phyloP scores from a whole-genome alignment of 2,329 filamentous ascomycete genomes.

The Neopestalotiopsis sp. region DNA sequence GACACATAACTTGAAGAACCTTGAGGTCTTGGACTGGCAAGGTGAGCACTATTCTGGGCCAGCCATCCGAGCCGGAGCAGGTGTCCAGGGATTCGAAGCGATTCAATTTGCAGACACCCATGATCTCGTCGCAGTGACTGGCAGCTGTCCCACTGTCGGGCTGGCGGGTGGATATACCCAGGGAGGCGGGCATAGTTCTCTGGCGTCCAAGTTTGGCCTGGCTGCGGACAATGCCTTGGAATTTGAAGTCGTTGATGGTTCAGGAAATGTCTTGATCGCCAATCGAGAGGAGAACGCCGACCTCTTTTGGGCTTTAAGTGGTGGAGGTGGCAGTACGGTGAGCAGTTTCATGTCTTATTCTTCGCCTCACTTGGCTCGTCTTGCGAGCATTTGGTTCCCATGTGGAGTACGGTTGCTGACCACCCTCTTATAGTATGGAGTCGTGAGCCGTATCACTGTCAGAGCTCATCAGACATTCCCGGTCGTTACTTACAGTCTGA shows the following conservation, averaged over 20 bases:
- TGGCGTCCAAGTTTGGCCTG: slow-evolving; percentile 45
- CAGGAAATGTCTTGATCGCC: slow-evolving; percentile 39
- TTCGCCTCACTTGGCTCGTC: no score
- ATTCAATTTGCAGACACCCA: slow-evolving; percentile 20
- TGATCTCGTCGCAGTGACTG: slow-evolving; percentile 44
- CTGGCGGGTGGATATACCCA: slow-evolving; percentile 53
- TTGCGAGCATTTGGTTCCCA: no score
- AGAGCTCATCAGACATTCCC: slow-evolving; percentile 42
- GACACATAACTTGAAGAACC: slow-evolving; percentile 38
- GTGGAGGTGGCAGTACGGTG: slow-evolving; percentile 51
- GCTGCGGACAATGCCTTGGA: slow-evolving; percentile 49
- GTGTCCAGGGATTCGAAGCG: slow-evolving; percentile 29
- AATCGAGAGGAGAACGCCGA: slow-evolving; percentile 48
- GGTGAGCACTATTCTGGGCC: slow-evolving; percentile 29
- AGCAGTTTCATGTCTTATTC: no score
- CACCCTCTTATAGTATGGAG: slow-evolving; percentile 44
- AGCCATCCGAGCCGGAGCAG: slow-evolving; percentile 33
- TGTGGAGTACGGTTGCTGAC: no score
- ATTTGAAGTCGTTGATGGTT: slow-evolving; percentile 25
- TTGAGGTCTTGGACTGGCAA: slow-evolving; percentile 28
- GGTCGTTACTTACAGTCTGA: background rate
- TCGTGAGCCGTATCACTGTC: slow-evolving; percentile 55
- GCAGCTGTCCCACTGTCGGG: slow-evolving; percentile 44
- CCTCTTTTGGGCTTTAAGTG: slow-evolving; percentile 60
- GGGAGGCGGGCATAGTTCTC: slow-evolving; percentile 51